Percentiles rank a stretch among this genome's conserved stretches.
These are phyloP conservation scores for Colletotrichum liriopes DNA, from an alignment of 2,329 filamentous ascomycete genomes.

Conservation along the genomic window DNA sequence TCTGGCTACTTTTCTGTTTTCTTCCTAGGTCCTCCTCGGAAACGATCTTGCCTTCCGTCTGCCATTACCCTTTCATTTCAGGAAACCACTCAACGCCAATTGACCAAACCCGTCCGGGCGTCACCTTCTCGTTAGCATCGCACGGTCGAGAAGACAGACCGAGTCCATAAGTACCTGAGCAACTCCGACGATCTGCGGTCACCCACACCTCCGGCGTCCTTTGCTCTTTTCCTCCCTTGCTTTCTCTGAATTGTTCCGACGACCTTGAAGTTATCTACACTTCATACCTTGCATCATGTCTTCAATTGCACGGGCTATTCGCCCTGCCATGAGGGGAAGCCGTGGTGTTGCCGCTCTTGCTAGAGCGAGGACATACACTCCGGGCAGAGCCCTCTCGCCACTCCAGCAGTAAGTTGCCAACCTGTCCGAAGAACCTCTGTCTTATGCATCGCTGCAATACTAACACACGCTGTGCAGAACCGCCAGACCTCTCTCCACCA, in stretches of 20 bases:
- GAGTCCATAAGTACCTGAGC: conserved; percentile 36
- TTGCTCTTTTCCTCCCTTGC: conserved; percentile 29
- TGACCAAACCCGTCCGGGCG: conserved; percentile 33
- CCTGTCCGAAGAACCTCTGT: neutral
- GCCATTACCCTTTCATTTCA: conserved; percentile 20
- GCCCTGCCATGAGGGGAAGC: conserved; percentile 66
- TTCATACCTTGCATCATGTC: conserved; percentile 56
- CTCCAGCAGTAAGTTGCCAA: conserved; percentile 51
- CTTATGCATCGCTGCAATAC: conserved; percentile 10
- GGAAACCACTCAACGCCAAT: conserved; percentile 26
- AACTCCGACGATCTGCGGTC: conserved; percentile 29
- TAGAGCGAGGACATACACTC: conserved; percentile 46
- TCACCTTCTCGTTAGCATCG: conserved; percentile 18
- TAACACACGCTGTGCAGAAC: conserved; percentile 45
- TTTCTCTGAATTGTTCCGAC: neutral
- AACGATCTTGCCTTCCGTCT: conserved; percentile 3
- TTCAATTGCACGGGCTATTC: conserved; percentile 65
- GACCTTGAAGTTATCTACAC: neutral
- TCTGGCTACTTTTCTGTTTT: conserved; percentile 8
- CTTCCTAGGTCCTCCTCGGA: neutral
- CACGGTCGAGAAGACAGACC: conserved; percentile 23
- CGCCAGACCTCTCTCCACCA: conserved; percentile 73
- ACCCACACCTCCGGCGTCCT: neutral
- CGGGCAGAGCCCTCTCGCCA: conserved; percentile 39
- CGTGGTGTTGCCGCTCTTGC: conserved; percentile 50